A percentile compares a stretch with the other conserved stretches of the same genome.
Evolutionary conservation across 306 rosid species (phyloP).

Genomic region (Fagus crenata): DNA sequence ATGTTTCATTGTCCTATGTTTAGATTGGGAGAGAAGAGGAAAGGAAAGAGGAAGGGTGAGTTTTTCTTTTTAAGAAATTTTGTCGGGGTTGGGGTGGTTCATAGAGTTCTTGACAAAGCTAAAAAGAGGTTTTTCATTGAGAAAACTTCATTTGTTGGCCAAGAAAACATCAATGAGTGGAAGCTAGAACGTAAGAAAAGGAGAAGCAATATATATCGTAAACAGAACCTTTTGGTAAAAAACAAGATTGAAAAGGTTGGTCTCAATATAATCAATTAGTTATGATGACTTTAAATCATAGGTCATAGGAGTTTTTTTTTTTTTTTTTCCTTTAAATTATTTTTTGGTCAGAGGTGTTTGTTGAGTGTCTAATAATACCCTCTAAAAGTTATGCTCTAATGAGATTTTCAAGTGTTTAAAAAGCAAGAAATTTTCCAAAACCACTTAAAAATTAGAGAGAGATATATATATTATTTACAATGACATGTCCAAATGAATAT

Average conservation of each 20-base stretch:
- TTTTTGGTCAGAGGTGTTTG: neutral
- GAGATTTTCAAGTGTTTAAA: neutral
- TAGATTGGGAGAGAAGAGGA: too few species aligned
- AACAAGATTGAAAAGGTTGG: neutral
- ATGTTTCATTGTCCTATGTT: too few species aligned
- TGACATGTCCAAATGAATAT: too few species aligned
- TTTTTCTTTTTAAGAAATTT: too few species aligned
- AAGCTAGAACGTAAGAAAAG: neutral
- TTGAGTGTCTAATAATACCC: conserved; percentile 5
- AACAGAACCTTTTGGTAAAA: neutral
- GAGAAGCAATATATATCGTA: neutral
- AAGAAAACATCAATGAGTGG: too few species aligned
- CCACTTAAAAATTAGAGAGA: neutral
- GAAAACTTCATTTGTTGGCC: too few species aligned
- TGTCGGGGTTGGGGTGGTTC: too few species aligned
- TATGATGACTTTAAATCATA: neutral
- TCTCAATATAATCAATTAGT: neutral
- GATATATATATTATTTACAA: too few species aligned
- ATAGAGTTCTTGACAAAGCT: too few species aligned
- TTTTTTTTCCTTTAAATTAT: too few species aligned
- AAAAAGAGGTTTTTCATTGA: too few species aligned
- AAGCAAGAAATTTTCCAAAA: neutral
- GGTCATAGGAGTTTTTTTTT: neutral
- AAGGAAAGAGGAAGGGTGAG: too few species aligned
- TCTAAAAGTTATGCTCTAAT: neutral